Conservation (phyloP, 2,329 filamentous ascomycete genomes). For the Teratosphaeria pseudoeucalypti region DNA sequence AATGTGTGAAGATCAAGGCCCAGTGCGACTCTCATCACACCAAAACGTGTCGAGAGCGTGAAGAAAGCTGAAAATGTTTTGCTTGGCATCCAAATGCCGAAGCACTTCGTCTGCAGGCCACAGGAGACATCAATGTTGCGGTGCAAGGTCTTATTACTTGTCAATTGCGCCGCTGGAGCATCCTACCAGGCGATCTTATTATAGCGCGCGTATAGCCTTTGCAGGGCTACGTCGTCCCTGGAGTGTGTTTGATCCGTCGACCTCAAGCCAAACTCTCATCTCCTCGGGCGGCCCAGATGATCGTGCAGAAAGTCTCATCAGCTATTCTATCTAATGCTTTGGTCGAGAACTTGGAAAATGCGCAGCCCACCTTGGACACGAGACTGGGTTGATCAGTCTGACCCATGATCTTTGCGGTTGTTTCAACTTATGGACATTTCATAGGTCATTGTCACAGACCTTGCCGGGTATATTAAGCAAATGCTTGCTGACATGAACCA, state of each 20-base stretch:
- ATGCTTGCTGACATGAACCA: too few species aligned
- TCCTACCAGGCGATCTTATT: background rate
- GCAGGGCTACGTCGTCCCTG: background rate
- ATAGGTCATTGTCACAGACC: too few species aligned
- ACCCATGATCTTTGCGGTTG: too few species aligned
- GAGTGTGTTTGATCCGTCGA: too few species aligned
- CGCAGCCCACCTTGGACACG: too few species aligned
- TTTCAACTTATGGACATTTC: too few species aligned
- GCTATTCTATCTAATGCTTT: too few species aligned
- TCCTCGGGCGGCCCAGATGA: background rate
- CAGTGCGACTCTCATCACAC: too few species aligned
- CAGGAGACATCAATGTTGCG: background rate
- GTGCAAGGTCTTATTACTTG: background rate
- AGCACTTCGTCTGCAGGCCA: background rate
- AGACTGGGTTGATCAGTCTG: too few species aligned
- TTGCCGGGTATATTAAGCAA: too few species aligned
- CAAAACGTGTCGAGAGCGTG: background rate
- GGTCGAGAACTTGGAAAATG: too few species aligned
- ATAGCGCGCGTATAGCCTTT: background rate
- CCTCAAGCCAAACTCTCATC: background rate
- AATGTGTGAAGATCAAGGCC: too few species aligned
- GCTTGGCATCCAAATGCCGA: background rate
- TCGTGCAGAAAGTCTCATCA: background rate
- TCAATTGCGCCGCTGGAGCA: background rate
- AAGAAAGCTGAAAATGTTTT: background rate